Evolutionary conservation across 1,139 yeast species (phyloP).

Genomic region (Lodderomyces orthopsilosis): DNA sequence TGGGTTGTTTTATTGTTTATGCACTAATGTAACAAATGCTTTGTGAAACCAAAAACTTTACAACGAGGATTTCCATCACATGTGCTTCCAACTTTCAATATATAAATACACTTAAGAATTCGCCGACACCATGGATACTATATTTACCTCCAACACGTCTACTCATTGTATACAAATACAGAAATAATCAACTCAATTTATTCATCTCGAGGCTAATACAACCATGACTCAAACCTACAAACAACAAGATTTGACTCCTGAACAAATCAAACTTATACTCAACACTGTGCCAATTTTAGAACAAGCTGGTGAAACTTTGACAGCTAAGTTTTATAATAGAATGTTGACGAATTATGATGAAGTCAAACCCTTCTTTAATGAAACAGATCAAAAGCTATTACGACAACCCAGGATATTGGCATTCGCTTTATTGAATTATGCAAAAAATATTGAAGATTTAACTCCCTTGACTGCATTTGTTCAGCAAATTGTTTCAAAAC

Average conservation of each 20-base stretch:
- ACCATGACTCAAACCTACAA: constrained; percentile 11
- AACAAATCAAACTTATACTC: constrained; percentile 41
- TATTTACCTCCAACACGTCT: too few relatives aligned
- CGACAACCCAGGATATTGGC: constrained; percentile 68
- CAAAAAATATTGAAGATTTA: constrained; percentile 61
- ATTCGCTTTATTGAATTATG: constrained; percentile 58
- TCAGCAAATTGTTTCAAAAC: constrained; percentile 60
- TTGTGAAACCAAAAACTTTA: neutral
- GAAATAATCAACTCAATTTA: too few relatives aligned
- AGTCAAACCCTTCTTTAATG: constrained; percentile 59
- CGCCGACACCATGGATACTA: too few relatives aligned
- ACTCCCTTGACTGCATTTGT: constrained; percentile 54
- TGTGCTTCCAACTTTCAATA: neutral
- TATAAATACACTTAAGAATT: too few relatives aligned
- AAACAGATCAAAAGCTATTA: constrained; percentile 52
- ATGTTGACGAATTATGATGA: constrained; percentile 56
- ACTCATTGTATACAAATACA: too few relatives aligned
- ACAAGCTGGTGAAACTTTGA: constrained; percentile 53
- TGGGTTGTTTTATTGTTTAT: too few relatives aligned
- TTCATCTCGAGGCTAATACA: neutral
- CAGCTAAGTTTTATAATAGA: constrained; percentile 51
- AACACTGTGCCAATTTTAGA: constrained; percentile 61
- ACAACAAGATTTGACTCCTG: constrained; percentile 23
- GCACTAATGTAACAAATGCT: neutral
- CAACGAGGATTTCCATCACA: neutral